Conservation (phyloP, 2,329 filamentous ascomycete genomes). For the Talaromyces funiculosus region DNA sequence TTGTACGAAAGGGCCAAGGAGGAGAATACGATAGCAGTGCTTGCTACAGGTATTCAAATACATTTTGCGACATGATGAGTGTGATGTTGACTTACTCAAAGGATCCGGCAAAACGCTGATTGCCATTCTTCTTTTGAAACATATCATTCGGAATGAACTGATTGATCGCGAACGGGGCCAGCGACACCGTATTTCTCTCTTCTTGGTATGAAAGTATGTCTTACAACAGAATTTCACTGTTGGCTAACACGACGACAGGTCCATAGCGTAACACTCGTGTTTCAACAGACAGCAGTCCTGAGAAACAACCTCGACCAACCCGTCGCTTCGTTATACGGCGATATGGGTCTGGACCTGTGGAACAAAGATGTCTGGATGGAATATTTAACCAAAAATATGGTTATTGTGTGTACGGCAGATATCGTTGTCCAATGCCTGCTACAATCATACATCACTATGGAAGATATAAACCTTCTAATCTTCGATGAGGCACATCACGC, state of each 20-base stretch:
- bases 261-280: slow-evolving; percentile 82
- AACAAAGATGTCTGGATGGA: slow-evolving; percentile 55
- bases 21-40: slow-evolving; percentile 83
- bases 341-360: slow-evolving; percentile 59
- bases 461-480: slow-evolving; percentile 79
- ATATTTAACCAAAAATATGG: slow-evolving; percentile 62
- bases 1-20: slow-evolving; percentile 81
- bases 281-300: slow-evolving; percentile 81
- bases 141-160: slow-evolving; percentile 72
- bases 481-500: slow-evolving; percentile 97
- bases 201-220: slow-evolving; percentile 54
- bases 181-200: slow-evolving; percentile 68
- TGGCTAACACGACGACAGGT: slow-evolving; percentile 45
- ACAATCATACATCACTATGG: slow-evolving; percentile 72
- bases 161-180: slow-evolving; percentile 58
- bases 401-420: slow-evolving; percentile 87
- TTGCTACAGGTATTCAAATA: slow-evolving; percentile 58
- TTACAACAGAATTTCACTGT: neutral
- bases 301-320: slow-evolving; percentile 72
- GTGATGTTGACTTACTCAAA: slow-evolving; percentile 23
- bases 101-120: slow-evolving; percentile 96
- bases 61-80: neutral
- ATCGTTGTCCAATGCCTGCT: slow-evolving; percentile 73
- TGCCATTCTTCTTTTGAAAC: slow-evolving; percentile 73
- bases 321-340: slow-evolving; percentile 68